Evolutionary conservation across 805 yeast genomes (phyloP).

Genomic region (Wickerhamiella kurtzmanii): DNA sequence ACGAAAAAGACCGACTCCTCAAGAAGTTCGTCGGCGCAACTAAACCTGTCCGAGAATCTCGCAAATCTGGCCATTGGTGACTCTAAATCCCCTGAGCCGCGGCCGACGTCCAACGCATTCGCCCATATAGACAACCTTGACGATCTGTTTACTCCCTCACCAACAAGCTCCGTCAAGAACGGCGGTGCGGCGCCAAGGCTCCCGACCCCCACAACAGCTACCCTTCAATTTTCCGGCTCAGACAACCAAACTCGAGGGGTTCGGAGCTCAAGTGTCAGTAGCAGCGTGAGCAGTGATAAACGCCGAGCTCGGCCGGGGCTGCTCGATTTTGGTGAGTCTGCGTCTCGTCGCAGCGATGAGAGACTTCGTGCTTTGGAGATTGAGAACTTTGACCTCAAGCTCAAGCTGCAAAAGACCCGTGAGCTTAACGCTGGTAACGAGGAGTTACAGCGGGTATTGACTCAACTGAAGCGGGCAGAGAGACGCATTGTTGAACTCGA

Average conservation of each 20-base stretch:
- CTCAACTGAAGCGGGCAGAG: slow-evolving; percentile 7
- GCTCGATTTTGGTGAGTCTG: not conserved
- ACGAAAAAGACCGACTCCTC: too few species aligned
- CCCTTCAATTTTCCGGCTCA: too few species aligned
- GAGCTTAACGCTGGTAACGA: slow-evolving; percentile 7
- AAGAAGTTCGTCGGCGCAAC: too few species aligned
- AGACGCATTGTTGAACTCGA: slow-evolving; percentile 12
- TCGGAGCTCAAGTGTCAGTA: too few species aligned
- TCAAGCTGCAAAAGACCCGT: slow-evolving; percentile 13
- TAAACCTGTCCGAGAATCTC: not conserved
- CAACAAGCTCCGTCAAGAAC: not conserved
- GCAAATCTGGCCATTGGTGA: not conserved
- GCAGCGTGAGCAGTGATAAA: not conserved
- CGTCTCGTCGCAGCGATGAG: slow-evolving; percentile 5
- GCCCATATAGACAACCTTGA: not conserved
- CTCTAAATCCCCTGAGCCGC: too few species aligned
- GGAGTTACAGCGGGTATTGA: slow-evolving; percentile 5
- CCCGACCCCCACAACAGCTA: too few species aligned
- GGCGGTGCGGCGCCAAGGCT: not conserved
- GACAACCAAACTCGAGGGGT: too few species aligned
- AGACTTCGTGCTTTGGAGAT: slow-evolving; percentile 12
- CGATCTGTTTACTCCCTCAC: not conserved
- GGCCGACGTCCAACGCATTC: not conserved
- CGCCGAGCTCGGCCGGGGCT: not conserved
- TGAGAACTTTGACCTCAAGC: slow-evolving; percentile 17